A percentile compares a stretch with the other conserved stretches of the same genome.
phyloP scores from a whole-genome alignment of 2,329 filamentous ascomycete genomes.

The Ascochyta pisi region DNA sequence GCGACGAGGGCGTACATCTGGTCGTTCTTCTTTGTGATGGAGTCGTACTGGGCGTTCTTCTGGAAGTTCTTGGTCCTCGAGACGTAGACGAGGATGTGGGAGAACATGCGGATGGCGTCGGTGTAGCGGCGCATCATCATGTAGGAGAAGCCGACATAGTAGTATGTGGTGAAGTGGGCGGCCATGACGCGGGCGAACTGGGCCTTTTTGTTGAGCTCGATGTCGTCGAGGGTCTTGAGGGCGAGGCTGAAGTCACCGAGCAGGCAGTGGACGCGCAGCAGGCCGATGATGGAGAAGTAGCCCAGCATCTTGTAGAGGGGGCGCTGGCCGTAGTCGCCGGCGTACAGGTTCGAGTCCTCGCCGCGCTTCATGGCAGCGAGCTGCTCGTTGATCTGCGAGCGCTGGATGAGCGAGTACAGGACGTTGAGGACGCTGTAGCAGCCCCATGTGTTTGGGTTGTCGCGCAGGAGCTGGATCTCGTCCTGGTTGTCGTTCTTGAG shows the following conservation, averaged over 20 bases:
- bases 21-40: slow-evolving; percentile 99
- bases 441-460: slow-evolving; percentile 99
- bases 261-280: slow-evolving; percentile 93
- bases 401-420: slow-evolving; percentile 97
- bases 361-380: slow-evolving; percentile 91
- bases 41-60: slow-evolving; percentile 98
- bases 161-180: slow-evolving; percentile 99
- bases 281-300: slow-evolving; percentile 98
- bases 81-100: slow-evolving; percentile 98
- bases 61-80: slow-evolving; percentile 99
- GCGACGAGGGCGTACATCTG: slow-evolving; percentile 99
- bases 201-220: slow-evolving; percentile 99
- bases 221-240: slow-evolving; percentile 98
- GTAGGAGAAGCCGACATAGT: slow-evolving; percentile 99
- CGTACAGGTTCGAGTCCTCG: slow-evolving; percentile 85
- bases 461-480: slow-evolving; percentile 87
- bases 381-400: slow-evolving; percentile 98
- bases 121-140: slow-evolving; percentile 99
- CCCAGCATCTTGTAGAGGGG: slow-evolving; percentile 97
- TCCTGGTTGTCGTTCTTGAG: slow-evolving; percentile 85
- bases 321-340: slow-evolving; percentile 93
- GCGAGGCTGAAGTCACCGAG: slow-evolving; percentile 97
- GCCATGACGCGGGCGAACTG: slow-evolving; percentile 99
- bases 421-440: slow-evolving; percentile 99
- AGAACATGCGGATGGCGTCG: slow-evolving; percentile 99